Evolutionary conservation across 306 rosid species (phyloP).

Genomic region (Quercus mongolica): DNA sequence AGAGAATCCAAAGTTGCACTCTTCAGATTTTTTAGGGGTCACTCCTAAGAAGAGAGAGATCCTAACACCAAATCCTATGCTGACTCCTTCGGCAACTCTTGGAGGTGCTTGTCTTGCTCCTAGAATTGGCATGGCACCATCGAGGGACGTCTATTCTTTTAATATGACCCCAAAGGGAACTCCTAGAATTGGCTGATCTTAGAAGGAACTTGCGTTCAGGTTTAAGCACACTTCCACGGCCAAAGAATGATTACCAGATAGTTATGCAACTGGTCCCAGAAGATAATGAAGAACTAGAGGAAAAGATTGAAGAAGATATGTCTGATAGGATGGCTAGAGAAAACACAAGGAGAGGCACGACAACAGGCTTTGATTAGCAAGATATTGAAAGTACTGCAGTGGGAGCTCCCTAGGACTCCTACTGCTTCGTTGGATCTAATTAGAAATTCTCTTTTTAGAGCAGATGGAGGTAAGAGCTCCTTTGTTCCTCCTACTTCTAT

Average conservation of each 20-base stretch:
- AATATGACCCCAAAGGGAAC: slow-evolving; percentile 80
- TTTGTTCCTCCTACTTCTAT: slow-evolving; percentile 86
- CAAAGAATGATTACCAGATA: slow-evolving; percentile 85
- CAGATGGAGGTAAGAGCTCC: slow-evolving; percentile 91
- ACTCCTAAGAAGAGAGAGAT: slow-evolving; percentile 81
- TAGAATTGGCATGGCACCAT: slow-evolving; percentile 71
- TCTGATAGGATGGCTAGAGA: slow-evolving; percentile 89
- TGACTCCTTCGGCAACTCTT: slow-evolving; percentile 88
- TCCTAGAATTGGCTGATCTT: slow-evolving; percentile 76
- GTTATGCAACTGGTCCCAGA: slow-evolving; percentile 75
- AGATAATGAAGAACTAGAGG: slow-evolving; percentile 74
- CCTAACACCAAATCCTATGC: slow-evolving; percentile 74
- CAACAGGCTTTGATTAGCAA: slow-evolving; percentile 79
- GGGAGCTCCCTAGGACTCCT: slow-evolving; percentile 96
- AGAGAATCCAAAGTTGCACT: slow-evolving; percentile 88
- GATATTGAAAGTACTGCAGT: slow-evolving; percentile 83
- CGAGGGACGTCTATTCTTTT: slow-evolving; percentile 74
- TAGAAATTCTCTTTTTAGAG: slow-evolving; percentile 69
- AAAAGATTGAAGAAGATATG: slow-evolving; percentile 74
- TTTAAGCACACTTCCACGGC: slow-evolving; percentile 63
- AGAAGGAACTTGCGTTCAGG: slow-evolving; percentile 68
- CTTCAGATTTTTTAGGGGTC: slow-evolving; percentile 90
- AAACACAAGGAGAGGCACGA: slow-evolving; percentile 77
- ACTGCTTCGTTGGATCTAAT: slow-evolving; percentile 69
- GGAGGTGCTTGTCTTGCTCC: slow-evolving; percentile 79